Evolutionary conservation across 164 flowering plant species (phyloP), one percentile per base, ranked within the genome.

Genomic region (Kalanchoe fedtschenkoi): DNA sequence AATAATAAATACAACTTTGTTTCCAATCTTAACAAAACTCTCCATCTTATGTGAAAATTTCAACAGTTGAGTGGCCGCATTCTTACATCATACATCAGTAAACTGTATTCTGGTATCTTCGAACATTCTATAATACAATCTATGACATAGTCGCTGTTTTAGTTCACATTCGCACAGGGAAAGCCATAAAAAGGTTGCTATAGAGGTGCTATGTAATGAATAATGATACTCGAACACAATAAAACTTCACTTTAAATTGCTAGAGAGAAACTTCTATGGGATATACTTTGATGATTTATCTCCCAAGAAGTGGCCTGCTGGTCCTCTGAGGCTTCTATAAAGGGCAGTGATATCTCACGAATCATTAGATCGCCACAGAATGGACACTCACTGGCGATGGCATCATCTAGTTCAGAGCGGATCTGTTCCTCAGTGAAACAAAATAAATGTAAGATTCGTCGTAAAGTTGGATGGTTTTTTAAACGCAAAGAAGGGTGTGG

Each of bases 331-430:
- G 88, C 84, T 7, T 71, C 75, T 46, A 91, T 70, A 60, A 95
- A 95, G 34, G 93, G 91, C 76, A 82, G 64, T 4, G 96, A 84
- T 46, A 95, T 91, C 77, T 95, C 97, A 13, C 80, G 75, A 66
- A 95, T 86, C 96, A 95, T 95, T 69, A 95, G 69, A 44, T 91
- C 99, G 22, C 99, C 99, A 67, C 99, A 95, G 67, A 83, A 95
- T 13, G 99, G 99, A 75, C 99, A 95, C 68, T 95, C 99, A 57
- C 97, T 80, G 32, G 99, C 99, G 63, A 95, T 77, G 43, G 96
- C 97, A 77, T 95, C 99, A 71, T 95, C 99, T 72, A 95, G 69
- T 67, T 83, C 93, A 34, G 89, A 87, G 16, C 96, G 95, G 8
- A 91, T 81, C 99, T 86, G 79, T 58, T 1, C 26, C 68, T 5